A percentile compares a stretch with the other conserved stretches of the same genome.
Evolutionary conservation across 768 basidiomycete genomes (phyloP).

Genomic region (Russula vinacea): DNA sequence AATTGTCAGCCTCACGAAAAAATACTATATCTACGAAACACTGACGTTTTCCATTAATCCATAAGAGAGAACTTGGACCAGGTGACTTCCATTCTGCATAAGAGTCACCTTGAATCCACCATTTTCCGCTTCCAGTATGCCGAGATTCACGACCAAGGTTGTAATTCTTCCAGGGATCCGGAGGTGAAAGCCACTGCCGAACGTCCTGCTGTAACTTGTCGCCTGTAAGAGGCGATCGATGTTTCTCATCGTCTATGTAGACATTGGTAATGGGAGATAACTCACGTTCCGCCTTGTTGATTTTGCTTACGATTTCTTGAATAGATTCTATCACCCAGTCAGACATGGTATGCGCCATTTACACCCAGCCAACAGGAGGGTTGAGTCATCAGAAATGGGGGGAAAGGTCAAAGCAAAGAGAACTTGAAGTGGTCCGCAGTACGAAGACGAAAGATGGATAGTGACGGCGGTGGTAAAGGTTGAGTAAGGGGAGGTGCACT

Average conservation of each 20-base stretch:
- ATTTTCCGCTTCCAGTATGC: neutral
- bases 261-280: neutral
- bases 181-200: neutral
- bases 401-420: no score
- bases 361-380: no score
- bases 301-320: neutral
- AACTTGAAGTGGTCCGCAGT: no score
- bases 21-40: neutral
- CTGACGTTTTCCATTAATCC: no score
- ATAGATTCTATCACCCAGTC: neutral
- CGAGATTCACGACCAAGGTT: neutral
- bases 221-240: neutral
- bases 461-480: no score
- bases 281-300: neutral
- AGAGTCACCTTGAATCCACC: neutral
- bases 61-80: no score
- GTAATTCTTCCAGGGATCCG: neutral
- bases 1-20: neutral
- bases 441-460: no score
- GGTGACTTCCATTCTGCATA: no score
- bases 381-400: no score
- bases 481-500: no score
- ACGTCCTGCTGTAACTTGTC: neutral
- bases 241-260: neutral
- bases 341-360: no score